Evolutionary conservation across 768 basidiomycete species (phyloP).

Genomic region (Suillus subaureus): DNA sequence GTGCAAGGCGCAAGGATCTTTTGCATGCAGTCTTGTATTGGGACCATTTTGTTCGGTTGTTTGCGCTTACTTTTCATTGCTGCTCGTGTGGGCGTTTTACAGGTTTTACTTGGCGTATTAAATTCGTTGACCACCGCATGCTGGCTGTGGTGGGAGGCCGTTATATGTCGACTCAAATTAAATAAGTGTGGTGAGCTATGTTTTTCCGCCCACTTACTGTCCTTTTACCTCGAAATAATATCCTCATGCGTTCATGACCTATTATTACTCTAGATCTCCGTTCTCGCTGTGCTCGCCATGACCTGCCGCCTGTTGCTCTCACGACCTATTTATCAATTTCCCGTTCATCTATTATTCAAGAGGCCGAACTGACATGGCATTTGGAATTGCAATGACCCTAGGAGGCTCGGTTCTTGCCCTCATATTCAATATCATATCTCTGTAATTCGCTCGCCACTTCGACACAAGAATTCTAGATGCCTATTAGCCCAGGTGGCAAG

Average conservation of each 20-base stretch:
- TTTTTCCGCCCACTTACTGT: not conserved
- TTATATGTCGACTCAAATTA: not conserved
- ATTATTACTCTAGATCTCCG: slow-evolving; percentile 84
- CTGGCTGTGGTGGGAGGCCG: not conserved
- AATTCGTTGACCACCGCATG: not conserved
- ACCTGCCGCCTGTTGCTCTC: slow-evolving; percentile 43
- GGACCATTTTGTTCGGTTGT: slow-evolving; percentile 93
- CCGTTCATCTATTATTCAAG: slow-evolving; percentile 44
- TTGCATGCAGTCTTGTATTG: slow-evolving; percentile 71
- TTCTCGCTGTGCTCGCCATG: slow-evolving; percentile 84
- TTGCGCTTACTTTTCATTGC: slow-evolving; percentile 31
- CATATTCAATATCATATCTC: slow-evolving; percentile 77
- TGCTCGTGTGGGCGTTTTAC: slow-evolving; percentile 25
- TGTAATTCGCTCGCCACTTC: slow-evolving; percentile 54
- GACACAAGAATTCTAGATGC: slow-evolving; percentile 21
- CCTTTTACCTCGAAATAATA: not conserved
- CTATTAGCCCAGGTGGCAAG: not conserved
- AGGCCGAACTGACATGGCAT: not conserved
- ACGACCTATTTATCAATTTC: slow-evolving; percentile 82
- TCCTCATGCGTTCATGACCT: slow-evolving; percentile 89
- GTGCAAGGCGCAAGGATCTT: slow-evolving; percentile 80
- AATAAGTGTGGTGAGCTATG: not conserved
- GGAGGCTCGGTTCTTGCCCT: slow-evolving; percentile 74
- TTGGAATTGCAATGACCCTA: slow-evolving; percentile 65
- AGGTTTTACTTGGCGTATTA: not conserved